phyloP scores from a whole-genome alignment of 352 stramenopile genomes.

The Elongisporangium undulatum region DNA sequence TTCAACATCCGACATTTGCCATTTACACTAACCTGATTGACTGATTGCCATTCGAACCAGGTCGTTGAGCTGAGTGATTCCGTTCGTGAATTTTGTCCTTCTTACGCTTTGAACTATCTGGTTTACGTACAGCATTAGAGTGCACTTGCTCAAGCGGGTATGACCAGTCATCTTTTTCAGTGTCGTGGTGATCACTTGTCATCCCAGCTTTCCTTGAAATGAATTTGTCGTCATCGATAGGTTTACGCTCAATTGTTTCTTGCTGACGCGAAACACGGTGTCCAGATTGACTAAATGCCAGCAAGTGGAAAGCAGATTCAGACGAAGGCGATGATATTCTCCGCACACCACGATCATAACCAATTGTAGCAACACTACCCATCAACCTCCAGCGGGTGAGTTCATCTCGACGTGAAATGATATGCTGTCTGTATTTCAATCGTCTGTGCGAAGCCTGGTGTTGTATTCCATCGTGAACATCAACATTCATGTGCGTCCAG shows the following conservation, averaged over 20 bases:
- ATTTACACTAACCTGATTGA: background rate
- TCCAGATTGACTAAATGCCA: background rate
- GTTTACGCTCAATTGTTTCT: background rate
- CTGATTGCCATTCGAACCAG: background rate
- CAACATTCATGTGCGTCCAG: slow-evolving; percentile 27
- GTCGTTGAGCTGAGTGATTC: background rate
- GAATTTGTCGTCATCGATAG: background rate
- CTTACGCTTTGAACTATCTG: background rate
- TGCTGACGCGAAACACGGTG: background rate
- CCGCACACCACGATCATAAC: background rate
- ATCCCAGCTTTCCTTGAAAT: background rate
- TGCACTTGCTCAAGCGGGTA: background rate
- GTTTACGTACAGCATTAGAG: background rate
- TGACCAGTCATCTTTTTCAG: background rate
- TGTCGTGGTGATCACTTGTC: background rate
- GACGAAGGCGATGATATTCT: background rate
- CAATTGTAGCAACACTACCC: background rate
- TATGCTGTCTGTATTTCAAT: background rate
- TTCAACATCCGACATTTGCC: background rate
- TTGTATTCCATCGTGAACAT: slow-evolving; percentile 4
- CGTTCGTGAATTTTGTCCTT: background rate
- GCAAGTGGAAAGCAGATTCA: background rate
- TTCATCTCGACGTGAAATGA: slow-evolving; percentile 20
- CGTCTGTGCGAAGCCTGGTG: background rate
- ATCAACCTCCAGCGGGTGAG: slow-evolving; percentile 11